Conservation (phyloP, 2,329 filamentous ascomycete genomes). For the Leptographium lundbergii region DNA sequence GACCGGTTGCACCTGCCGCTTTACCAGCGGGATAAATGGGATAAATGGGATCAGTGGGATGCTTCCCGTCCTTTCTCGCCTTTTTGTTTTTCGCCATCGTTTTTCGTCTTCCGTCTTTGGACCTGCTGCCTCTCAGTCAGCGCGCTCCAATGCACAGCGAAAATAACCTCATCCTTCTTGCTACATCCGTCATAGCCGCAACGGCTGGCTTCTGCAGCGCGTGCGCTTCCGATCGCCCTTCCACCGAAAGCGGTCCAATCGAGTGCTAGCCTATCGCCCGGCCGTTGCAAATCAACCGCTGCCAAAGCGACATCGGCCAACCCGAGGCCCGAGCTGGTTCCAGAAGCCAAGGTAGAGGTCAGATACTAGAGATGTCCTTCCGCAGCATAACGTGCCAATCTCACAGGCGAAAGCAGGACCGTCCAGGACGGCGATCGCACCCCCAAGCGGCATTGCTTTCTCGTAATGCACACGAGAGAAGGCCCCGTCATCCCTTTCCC, state of each 20-base stretch:
- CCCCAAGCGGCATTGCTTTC: neutral
- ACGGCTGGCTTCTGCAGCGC: neutral
- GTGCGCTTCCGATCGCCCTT: neutral
- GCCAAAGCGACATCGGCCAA: neutral
- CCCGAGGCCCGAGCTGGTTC: neutral
- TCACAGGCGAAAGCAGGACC: neutral
- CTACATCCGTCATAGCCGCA: neutral
- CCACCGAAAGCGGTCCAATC: neutral
- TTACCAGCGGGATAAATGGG: neutral
- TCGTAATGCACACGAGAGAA: neutral
- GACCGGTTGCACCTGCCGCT: neutral
- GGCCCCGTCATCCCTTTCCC: neutral
- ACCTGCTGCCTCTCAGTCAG: neutral
- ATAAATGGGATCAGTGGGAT: too few species aligned
- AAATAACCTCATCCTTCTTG: neutral
- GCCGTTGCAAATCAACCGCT: neutral
- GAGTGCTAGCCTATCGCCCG: neutral
- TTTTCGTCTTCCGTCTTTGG: neutral
- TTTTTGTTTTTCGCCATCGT: neutral
- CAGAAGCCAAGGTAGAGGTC: too few species aligned
- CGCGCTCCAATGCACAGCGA: neutral
- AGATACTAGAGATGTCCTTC: too few species aligned
- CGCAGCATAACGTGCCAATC: too few species aligned
- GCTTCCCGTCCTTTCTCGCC: neutral
- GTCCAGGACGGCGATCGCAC: neutral